phyloP scores from a whole-genome alignment of 495 filamentous ascomycete species.

The Hypoxylon rickii region DNA sequence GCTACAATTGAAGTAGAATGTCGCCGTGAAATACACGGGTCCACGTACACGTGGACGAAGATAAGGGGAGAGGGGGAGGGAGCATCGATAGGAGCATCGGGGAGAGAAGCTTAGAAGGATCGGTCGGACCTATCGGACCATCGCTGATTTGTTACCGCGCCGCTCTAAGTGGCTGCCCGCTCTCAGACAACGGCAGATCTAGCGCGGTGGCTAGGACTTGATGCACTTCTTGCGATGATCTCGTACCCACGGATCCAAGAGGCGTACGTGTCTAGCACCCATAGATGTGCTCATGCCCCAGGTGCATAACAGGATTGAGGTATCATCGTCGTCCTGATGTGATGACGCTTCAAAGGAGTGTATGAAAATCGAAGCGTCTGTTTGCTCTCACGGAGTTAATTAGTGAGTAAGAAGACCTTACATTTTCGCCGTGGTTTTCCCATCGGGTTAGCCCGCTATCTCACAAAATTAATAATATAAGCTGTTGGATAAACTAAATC shows the following conservation, averaged over 20 bases:
- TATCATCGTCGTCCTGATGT: no score
- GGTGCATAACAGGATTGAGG: no score
- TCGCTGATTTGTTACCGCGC: slow-evolving; percentile 14
- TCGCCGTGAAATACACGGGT: neutral
- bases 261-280: no score
- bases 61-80: neutral
- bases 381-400: no score
- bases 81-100: neutral
- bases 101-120: neutral
- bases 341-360: no score
- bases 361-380: no score
- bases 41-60: neutral
- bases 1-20: no score
- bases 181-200: neutral
- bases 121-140: slow-evolving; percentile 10
- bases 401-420: no score
- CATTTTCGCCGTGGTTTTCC: no score
- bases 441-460: no score
- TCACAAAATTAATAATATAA: neutral
- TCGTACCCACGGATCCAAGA: neutral
- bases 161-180: slow-evolving; percentile 11
- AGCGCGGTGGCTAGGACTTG: neutral
- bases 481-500: neutral
- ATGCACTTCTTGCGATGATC: neutral
- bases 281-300: no score